Evolutionary conservation across 2,329 filamentous ascomycete species (phyloP).

Genomic region (Talaromyces piceae): DNA sequence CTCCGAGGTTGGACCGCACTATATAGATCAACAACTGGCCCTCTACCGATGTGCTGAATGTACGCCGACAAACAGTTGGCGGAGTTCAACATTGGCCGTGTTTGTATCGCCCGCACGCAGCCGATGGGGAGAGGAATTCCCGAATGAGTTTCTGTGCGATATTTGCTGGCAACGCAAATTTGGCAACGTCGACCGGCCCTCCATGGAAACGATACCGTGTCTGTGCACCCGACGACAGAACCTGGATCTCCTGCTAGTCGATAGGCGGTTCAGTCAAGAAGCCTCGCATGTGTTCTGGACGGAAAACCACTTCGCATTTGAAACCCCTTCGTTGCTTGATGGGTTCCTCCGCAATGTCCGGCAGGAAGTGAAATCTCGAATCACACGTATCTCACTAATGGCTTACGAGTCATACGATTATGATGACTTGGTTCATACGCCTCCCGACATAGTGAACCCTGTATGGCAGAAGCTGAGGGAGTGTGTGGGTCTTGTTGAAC

Average conservation of each 20-base stretch:
- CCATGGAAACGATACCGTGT: constrained; percentile 9
- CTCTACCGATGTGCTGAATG: neutral
- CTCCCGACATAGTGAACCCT: neutral
- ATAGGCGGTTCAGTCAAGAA: constrained; percentile 8
- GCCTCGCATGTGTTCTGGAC: constrained; percentile 13
- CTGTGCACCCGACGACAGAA: constrained; percentile 10
- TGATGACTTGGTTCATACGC: neutral
- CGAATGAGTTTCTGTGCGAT: constrained; percentile 13
- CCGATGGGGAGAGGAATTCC: constrained; percentile 9
- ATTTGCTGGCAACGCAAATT: constrained; percentile 11
- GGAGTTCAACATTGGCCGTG: neutral
- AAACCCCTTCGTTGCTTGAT: constrained; percentile 8
- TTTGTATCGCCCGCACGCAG: constrained; percentile 12
- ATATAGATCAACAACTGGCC: neutral
- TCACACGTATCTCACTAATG: neutral
- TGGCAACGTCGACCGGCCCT: constrained; percentile 4
- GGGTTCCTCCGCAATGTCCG: constrained; percentile 10
- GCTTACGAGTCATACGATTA: neutral
- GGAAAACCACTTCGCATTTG: constrained; percentile 14
- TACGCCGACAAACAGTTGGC: neutral
- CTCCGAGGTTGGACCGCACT: neutral
- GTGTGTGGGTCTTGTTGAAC: neutral
- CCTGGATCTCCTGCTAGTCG: constrained; percentile 7
- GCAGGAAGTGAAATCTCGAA: neutral
- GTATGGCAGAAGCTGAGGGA: neutral